Base-by-base conservation (phyloP, 345 rosid species). In the Acer negundo region DNA sequence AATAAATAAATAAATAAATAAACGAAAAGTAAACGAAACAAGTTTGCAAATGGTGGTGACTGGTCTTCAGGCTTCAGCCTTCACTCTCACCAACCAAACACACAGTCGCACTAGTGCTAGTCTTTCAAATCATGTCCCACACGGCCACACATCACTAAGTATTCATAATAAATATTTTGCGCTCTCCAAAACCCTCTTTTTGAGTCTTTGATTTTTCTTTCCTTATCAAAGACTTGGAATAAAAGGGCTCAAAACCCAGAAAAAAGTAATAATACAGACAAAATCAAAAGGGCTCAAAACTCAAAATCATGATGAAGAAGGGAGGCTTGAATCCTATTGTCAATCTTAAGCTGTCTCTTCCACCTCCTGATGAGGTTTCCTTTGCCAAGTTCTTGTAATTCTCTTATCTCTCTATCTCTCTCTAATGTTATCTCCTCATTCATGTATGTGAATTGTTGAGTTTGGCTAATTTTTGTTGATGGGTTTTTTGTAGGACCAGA, bases 281-380 rank as follows among this genome's bases (percentile, higher is more conserved):
- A 35, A 35, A 35, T 35, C 38, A 35, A 35, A 35, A 35, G 38
- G 38, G 38, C 38, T 47, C 58, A 24, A 23, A 26, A 35, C 79
- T 24, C 13, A 3, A 42, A 42, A 56, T 31, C 77, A 92, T 92
- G 97, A 94, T 92, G 98, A 94, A 89, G 91, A 94, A 86, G 58
- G 88, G 86, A 74, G 70, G 84, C n/a, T 77, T 90, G 61, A 91
- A 83, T 84, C 81, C 80, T 55, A 89, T 77, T 67, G 78, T 87
- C 51, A 71, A 84, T 72, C 93, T 90, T 59, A 82, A 88, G 82
- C 89, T 89, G 65, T 76, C 92, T n/a, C 78, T 85, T 17, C 92
- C 94, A 78, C 78, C 84, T 75, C 23, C 91, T 4, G 88, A 79
- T 59, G 92, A 89, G 67, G 82, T 61, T 56, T 82, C 94, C 76